Evolutionary conservation across 2,329 filamentous ascomycete species (phyloP), one percentile per base, ranked within the genome.

Genomic region (Ceratocystis destructans): DNA sequence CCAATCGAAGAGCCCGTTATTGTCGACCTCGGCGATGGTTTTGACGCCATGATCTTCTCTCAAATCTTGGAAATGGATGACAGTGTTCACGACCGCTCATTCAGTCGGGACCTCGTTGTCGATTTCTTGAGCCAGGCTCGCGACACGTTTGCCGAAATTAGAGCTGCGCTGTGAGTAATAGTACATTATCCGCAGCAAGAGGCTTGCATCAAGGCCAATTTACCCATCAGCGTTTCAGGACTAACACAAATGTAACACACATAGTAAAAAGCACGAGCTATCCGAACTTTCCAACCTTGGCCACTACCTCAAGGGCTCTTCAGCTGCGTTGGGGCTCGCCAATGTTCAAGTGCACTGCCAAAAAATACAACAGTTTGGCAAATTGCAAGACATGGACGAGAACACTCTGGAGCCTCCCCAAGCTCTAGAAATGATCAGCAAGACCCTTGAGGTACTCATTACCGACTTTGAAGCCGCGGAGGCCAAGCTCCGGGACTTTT

Each of bases 21-120:
- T 69, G 75, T 85, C 72, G 79, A 80, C 68, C 83, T 90, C 70
- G 86, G 84, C 68, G 88, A 94, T 70, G 81, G 82, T 73, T 86
- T 99, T 76, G 93, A 97, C 75, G 78, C 80, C 69, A 75, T 77
- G 66, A 96, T 91, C 66, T 99, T 99, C 72, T 86, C 87, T 72
- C 94, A 97, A 79, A 97, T 99, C 74, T 84, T 97, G 69, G 94
- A 97, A 77, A 96, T 99, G 93, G 94, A 99, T 75, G 94, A 97
- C 70, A 88, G 89, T 70, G 87, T 89, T 70, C 84, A 86, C 10
- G 88, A 93, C 70, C 83, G 86, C 71, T 90, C 96, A 62, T 97
- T 97, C 80, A 95, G 89, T 77, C 84, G 81, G 72, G 87, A 88
- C 68, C 92, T 99, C 70, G 92, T 97, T 62, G 87, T 85, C 73